These are phyloP conservation scores for Kregervanrija pseudodelftensis DNA, from an alignment of 805 yeast genomes.

Conservation along the genomic window DNA sequence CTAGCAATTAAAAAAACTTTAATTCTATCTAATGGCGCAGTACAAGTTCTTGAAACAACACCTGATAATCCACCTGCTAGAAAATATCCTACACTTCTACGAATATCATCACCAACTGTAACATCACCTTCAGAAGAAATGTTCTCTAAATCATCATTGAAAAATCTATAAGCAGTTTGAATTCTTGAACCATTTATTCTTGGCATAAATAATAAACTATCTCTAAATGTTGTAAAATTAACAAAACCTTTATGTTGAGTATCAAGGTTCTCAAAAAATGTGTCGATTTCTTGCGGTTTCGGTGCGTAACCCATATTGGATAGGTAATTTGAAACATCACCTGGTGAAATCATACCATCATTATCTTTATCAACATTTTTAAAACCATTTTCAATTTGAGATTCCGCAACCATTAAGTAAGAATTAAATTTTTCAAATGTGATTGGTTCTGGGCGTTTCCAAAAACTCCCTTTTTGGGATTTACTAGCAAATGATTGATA, in stretches of 20 bases:
- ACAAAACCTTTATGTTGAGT: constrained; percentile 55
- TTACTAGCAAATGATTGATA: constrained; percentile 40
- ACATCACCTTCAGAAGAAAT: constrained; percentile 90
- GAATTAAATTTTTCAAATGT: constrained; percentile 61
- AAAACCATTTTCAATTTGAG: constrained; percentile 65
- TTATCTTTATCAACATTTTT: constrained; percentile 58
- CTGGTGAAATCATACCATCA: constrained; percentile 61
- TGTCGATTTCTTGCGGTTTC: constrained; percentile 43
- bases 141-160: constrained; percentile 70
- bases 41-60: constrained; percentile 89
- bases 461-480: constrained; percentile 4
- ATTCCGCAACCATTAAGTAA: constrained; percentile 62
- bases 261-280: constrained; percentile 51
- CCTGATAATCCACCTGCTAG: constrained; percentile 95
- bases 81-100: constrained; percentile 84
- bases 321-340: constrained; percentile 64
- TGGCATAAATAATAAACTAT: constrained; percentile 77
- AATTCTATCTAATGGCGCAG: constrained; percentile 94
- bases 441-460: constrained; percentile 31
- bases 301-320: constrained; percentile 47
- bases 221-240: constrained; percentile 81
- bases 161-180: constrained; percentile 73
- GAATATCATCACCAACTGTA: constrained; percentile 67
- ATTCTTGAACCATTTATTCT: constrained; percentile 68
- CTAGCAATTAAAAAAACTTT: constrained; percentile 92